phyloP scores from a whole-genome alignment of 805 yeast genomes.

The Saccharomycopsis sp. region DNA sequence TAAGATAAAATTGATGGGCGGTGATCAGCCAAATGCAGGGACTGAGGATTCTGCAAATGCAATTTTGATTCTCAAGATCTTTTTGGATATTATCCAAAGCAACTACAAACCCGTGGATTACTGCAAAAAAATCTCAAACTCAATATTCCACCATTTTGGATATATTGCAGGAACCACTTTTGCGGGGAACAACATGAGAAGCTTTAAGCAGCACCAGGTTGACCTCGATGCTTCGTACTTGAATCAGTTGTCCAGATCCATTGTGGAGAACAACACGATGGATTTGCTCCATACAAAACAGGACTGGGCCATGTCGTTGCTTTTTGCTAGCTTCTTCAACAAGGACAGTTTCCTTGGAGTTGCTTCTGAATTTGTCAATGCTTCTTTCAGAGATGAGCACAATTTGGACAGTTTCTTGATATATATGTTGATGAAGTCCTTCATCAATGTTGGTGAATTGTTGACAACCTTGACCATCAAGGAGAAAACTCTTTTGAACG shows the following conservation, averaged over 20 bases:
- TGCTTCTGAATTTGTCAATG: slow-evolving; percentile 7
- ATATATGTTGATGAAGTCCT: slow-evolving; percentile 14
- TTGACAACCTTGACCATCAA: slow-evolving; percentile 24
- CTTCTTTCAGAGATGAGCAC: slow-evolving; percentile 6
- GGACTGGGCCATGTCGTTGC: slow-evolving; percentile 18
- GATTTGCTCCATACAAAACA: slow-evolving; percentile 5
- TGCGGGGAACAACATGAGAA: not conserved
- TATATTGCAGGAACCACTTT: slow-evolving; percentile 3
- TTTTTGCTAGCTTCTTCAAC: slow-evolving; percentile 16
- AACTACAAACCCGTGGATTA: slow-evolving; percentile 2
- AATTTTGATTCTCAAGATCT: slow-evolving; percentile 12
- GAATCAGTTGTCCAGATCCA: slow-evolving; percentile 1
- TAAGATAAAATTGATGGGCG: slow-evolving; percentile 1
- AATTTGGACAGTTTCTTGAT: slow-evolving; percentile 11
- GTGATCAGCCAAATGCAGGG: not conserved
- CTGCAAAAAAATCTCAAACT: slow-evolving; percentile 6
- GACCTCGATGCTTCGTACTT: slow-evolving; percentile 10
- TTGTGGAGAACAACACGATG: not conserved
- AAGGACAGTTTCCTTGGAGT: slow-evolving; percentile 15
- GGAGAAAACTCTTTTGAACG: slow-evolving; percentile 11
- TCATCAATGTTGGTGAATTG: slow-evolving; percentile 10
- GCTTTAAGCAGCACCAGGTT: not conserved
- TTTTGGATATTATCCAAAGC: slow-evolving; percentile 6
- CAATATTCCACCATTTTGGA: slow-evolving; percentile 15
- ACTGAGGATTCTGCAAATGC: slow-evolving; percentile 8